Base-by-base conservation (phyloP, 495 filamentous ascomycete genomes). In the Staphylotrichum tortipilum region DNA sequence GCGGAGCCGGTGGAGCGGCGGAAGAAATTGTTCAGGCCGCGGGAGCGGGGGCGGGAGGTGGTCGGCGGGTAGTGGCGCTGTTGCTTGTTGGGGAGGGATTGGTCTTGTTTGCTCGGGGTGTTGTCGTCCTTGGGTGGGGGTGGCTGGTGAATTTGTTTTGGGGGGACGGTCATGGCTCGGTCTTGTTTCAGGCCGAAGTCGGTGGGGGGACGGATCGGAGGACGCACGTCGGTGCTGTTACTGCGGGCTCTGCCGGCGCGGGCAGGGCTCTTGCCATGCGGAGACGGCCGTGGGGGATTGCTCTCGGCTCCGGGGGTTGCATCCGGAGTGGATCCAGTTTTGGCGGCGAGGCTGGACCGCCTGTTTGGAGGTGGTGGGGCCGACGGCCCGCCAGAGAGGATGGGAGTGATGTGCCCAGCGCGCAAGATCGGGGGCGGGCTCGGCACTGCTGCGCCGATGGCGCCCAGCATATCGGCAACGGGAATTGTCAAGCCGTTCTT, bases 31-130 rank as follows among this genome's bases (percentile, higher is more conserved):
- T 70, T 72, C 1, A 75, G 49, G 7, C 63, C 62, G 22, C 68
- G 65, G 0, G 65, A 58, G 11, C 61, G 61, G 3, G 66, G 56
- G 12, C 58, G 52, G 14, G 45, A 38, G 23, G 71, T 63, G 12
- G 67, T 68, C 0, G 71, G 72, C 5, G 72, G 72, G 42, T 74
- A 75, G n/a, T 71, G 72, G 5, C 59, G 66, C 33, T 67, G 66
- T 50, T 64, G n/a, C n/a, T n/a, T n/a, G n/a, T n/a, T 75, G 45
- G 37, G 57, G 3, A 49, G 49, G 4, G 44, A 19, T 24, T 53
- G 53, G 3, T 60, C 34, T 6, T 47, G 54, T 36, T 37, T 12
- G 44, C 41, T 19, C 30, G 14, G 42, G 9, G 23, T 17, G n/a
- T n/a, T n/a, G n/a, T 12, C 34, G 11, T 26, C 31, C 44, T 29